These are phyloP conservation scores for Casaregolazyma suthepensis DNA, from an alignment of 1,139 yeast species.

Conservation along the genomic window DNA sequence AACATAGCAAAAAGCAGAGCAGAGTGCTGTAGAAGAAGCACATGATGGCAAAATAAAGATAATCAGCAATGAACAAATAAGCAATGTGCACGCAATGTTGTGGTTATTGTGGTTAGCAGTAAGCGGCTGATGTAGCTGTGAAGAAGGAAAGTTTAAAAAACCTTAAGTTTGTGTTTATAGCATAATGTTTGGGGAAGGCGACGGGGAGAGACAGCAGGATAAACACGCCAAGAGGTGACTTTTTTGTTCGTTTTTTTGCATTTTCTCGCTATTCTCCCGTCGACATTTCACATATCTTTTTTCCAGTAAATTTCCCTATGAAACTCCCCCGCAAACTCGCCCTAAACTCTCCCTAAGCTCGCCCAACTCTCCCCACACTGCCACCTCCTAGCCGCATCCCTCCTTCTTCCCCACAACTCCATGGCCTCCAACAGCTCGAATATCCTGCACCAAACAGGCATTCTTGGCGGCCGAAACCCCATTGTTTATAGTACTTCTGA, in stretches of 20 bases:
- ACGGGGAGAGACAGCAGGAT: background rate
- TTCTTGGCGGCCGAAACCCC: constrained; percentile 66
- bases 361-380: background rate
- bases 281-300: too few relatives aligned
- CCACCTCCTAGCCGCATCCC: background rate
- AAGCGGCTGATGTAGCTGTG: too few relatives aligned
- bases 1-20: background rate
- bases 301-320: background rate
- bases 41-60: background rate
- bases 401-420: background rate
- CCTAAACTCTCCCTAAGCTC: too few relatives aligned
- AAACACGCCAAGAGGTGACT: too few relatives aligned
- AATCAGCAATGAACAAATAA: background rate
- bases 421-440: background rate
- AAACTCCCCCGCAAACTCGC: background rate
- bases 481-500: constrained; percentile 48
- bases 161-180: background rate
- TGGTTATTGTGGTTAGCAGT: too few relatives aligned
- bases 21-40: background rate
- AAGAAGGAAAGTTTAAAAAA: background rate
- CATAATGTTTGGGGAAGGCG: background rate
- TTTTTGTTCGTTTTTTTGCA: too few relatives aligned
- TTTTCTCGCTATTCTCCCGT: too few relatives aligned
- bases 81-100: background rate
- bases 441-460: constrained; percentile 25